phyloP scores from a whole-genome alignment of 2,329 filamentous ascomycete species.

The Calonectria pseudoreteaudii region DNA sequence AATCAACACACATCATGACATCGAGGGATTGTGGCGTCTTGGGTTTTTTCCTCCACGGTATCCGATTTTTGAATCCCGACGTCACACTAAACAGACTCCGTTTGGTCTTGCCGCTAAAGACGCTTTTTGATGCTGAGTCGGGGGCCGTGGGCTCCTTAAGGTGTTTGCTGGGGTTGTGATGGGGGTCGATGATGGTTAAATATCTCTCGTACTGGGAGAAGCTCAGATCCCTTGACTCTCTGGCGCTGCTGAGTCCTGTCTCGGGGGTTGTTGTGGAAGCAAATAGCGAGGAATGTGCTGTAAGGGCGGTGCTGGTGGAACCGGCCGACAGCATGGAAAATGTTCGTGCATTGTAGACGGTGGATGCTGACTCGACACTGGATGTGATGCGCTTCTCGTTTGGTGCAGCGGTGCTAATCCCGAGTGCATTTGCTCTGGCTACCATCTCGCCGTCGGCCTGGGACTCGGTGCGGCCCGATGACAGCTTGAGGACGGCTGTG shows the following conservation, averaged over 20 bases:
- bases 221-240: constrained; percentile 54
- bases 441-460: constrained; percentile 53
- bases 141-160: constrained; percentile 47
- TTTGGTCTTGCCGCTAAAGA: constrained; percentile 59
- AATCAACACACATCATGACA: constrained; percentile 44
- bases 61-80: constrained; percentile 56
- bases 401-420: constrained; percentile 47
- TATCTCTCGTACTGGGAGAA: constrained; percentile 67
- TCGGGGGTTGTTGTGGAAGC: constrained; percentile 37
- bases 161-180: constrained; percentile 57
- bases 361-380: constrained; percentile 57
- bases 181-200: constrained; percentile 57
- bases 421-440: constrained; percentile 50
- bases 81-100: constrained; percentile 60
- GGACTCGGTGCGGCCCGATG: constrained; percentile 50
- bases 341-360: constrained; percentile 56
- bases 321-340: constrained; percentile 57
- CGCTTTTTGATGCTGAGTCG: constrained; percentile 51
- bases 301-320: constrained; percentile 55
- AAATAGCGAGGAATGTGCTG: constrained; percentile 57
- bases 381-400: constrained; percentile 52
- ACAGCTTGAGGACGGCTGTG: constrained; percentile 52
- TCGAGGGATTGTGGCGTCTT: constrained; percentile 44
- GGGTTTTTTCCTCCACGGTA: constrained; percentile 56
- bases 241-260: constrained; percentile 38